phyloP scores from a whole-genome alignment of 176 grass and related monocot genomes.

The Aegilops longissima region DNA sequence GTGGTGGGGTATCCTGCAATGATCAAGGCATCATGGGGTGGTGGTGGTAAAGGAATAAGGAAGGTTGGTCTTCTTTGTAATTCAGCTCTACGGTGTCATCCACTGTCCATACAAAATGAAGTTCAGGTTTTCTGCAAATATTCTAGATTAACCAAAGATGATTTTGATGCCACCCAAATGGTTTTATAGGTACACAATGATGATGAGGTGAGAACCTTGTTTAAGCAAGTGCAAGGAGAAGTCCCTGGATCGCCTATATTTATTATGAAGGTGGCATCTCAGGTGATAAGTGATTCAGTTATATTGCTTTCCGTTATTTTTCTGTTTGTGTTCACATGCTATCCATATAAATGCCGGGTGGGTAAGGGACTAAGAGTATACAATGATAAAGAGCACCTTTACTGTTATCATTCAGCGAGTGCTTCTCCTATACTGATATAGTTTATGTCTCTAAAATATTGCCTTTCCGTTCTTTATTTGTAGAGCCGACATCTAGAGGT shows the following conservation, averaged over 20 bases:
- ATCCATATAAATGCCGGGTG: too few relatives aligned
- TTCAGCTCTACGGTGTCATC: constrained; percentile 19
- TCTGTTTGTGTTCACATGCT: too few relatives aligned
- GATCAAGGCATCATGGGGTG: constrained; percentile 99
- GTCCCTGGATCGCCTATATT: constrained; percentile 99
- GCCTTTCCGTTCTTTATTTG: constrained; percentile 20
- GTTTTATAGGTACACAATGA: constrained; percentile 85
- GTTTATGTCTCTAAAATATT: constrained; percentile 28
- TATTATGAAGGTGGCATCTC: constrained; percentile 26
- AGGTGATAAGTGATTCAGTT: too few relatives aligned
- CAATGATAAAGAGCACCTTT: too few relatives aligned
- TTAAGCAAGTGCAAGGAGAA: constrained; percentile 99
- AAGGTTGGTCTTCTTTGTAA: constrained; percentile 64
- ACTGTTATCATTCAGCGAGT: constrained; percentile 19
- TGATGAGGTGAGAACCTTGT: constrained; percentile 91
- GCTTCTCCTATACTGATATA: constrained; percentile 4
- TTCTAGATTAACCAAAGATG: background rate
- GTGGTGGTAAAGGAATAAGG: constrained; percentile 98
- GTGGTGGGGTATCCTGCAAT: constrained; percentile 98
- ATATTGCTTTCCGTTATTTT: too few relatives aligned
- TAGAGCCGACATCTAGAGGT: constrained; percentile 99
- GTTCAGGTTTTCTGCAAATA: background rate
- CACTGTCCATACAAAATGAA: constrained; percentile 9
- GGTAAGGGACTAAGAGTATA: too few relatives aligned
- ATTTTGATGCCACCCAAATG: constrained; percentile 30